Evolutionary conservation across 2,329 filamentous ascomycete species (phyloP).

Genomic region (Fusarium duplospermum): DNA sequence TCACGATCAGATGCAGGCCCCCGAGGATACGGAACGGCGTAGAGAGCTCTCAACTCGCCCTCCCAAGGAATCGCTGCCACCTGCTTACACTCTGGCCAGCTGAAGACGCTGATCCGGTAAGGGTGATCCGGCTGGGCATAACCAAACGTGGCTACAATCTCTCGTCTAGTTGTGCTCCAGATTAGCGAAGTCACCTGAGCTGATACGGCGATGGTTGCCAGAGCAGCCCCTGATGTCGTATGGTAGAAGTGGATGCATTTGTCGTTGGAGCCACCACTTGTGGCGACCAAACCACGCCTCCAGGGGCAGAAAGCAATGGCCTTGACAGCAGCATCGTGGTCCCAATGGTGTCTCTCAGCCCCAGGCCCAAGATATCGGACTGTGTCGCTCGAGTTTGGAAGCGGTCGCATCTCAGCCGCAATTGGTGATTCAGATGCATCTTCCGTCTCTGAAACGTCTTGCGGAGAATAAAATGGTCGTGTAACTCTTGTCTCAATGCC

Average conservation of each 20-base stretch:
- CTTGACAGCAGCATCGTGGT: constrained; percentile 90
- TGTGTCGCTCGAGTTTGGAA: constrained; percentile 46
- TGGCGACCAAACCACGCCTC: constrained; percentile 87
- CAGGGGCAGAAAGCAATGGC: constrained; percentile 97
- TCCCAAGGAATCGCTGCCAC: constrained; percentile 88
- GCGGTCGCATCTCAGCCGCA: constrained; percentile 44
- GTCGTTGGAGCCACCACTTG: constrained; percentile 93
- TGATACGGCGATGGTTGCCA: constrained; percentile 91
- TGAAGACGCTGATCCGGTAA: constrained; percentile 90
- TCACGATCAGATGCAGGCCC: constrained; percentile 49
- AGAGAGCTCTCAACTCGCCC: constrained; percentile 82
- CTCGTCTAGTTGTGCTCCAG: constrained; percentile 86
- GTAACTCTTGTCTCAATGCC: constrained; percentile 27
- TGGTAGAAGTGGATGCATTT: constrained; percentile 97
- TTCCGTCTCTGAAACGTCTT: background rate
- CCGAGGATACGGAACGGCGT: constrained; percentile 85
- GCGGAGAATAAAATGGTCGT: background rate
- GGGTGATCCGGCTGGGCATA: constrained; percentile 92
- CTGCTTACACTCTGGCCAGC: constrained; percentile 91
- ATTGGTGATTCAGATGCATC: constrained; percentile 12
- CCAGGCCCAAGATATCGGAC: constrained; percentile 64
- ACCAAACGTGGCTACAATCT: constrained; percentile 94
- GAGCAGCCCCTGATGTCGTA: constrained; percentile 80
- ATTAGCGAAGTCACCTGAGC: constrained; percentile 94
- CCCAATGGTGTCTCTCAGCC: constrained; percentile 77